phyloP scores from a whole-genome alignment of 495 filamentous ascomycete genomes.

The Neurospora sp. region DNA sequence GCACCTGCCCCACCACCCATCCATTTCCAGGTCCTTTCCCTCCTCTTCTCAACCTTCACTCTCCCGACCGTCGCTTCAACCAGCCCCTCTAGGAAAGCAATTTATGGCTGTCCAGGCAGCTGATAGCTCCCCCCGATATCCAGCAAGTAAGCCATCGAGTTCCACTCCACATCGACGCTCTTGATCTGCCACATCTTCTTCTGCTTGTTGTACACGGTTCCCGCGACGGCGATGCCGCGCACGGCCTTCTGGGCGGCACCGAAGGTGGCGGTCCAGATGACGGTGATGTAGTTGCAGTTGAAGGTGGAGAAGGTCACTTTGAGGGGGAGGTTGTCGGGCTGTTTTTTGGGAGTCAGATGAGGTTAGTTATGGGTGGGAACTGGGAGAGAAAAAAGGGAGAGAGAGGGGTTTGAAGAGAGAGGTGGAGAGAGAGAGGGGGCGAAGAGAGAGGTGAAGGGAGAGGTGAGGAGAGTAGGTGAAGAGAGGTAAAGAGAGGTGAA shows the following conservation, averaged over 20 bases:
- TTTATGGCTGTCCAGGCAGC: conserved; percentile 1
- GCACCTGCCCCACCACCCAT: too few relatives aligned
- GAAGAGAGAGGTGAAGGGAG: neutral
- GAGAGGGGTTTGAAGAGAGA: neutral
- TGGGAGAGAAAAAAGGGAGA: neutral
- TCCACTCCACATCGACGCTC: conserved; percentile 24
- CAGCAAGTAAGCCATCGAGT: conserved; percentile 15
- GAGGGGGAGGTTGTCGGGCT: conserved; percentile 16
- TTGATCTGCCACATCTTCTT: conserved; percentile 18
- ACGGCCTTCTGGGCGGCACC: conserved; percentile 5
- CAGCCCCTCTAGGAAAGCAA: too few relatives aligned
- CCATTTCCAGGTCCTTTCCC: too few relatives aligned
- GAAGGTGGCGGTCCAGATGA: conserved; percentile 22
- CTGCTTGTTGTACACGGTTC: conserved; percentile 5
- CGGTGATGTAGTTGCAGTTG: conserved; percentile 16
- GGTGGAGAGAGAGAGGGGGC: neutral
- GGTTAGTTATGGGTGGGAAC: neutral
- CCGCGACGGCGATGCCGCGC: conserved; percentile 20
- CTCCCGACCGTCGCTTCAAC: too few relatives aligned
- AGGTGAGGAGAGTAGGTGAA: neutral
- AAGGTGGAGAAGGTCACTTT: conserved; percentile 4
- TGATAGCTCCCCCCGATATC: conserved; percentile 16
- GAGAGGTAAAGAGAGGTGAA: neutral
- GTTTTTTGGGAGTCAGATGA: neutral
- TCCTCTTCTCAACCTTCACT: too few relatives aligned